phyloP scores from a whole-genome alignment of 495 filamentous ascomycete species.

The Tuber borchii region DNA sequence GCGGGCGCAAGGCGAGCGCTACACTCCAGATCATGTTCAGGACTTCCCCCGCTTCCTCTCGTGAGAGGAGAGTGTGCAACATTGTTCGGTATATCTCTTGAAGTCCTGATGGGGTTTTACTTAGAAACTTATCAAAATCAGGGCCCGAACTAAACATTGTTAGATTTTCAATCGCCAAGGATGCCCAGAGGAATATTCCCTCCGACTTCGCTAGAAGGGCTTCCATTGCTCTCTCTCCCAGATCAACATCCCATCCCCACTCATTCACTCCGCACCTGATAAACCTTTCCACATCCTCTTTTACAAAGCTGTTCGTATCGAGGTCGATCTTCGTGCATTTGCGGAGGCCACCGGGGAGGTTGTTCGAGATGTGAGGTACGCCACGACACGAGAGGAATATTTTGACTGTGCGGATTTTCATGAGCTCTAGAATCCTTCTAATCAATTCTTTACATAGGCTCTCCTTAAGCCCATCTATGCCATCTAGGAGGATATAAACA shows the following conservation, averaged over 20 bases:
- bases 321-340: background rate
- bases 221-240: background rate
- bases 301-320: background rate
- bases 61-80: background rate
- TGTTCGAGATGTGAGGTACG: background rate
- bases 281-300: background rate
- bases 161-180: background rate
- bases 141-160: background rate
- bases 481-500: background rate
- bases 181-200: background rate
- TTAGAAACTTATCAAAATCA: background rate
- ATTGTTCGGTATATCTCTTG: background rate
- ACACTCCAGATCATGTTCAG: background rate
- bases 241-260: background rate
- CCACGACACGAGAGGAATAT: background rate
- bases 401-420: background rate
- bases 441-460: background rate
- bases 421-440: background rate
- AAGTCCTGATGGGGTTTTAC: background rate
- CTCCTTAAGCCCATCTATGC: background rate
- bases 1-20: background rate
- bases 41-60: background rate
- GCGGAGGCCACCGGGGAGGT: background rate
- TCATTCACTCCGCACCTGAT: background rate
- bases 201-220: background rate